Evolutionary conservation across 306 rosid genomes (phyloP).

Genomic region (Quercus glauca): DNA sequence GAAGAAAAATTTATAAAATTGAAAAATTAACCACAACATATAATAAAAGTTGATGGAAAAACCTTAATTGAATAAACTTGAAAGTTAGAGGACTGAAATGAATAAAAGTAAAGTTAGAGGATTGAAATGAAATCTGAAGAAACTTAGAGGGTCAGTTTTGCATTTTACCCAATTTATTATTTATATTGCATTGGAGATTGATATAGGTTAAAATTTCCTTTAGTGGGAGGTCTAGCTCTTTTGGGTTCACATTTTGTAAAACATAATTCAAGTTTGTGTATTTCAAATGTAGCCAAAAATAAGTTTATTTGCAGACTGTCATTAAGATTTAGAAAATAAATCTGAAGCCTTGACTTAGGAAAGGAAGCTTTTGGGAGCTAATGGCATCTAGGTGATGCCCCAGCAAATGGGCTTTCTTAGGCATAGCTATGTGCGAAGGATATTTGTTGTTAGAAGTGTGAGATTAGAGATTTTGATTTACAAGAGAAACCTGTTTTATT

Average conservation of each 20-base stretch:
- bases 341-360: not conserved
- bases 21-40: too few species aligned
- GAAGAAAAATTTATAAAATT: too few species aligned
- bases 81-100: too few species aligned
- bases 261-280: not conserved
- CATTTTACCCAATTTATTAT: not conserved
- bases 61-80: too few species aligned
- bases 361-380: not conserved
- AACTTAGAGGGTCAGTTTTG: too few species aligned
- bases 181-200: not conserved
- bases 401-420: too few species aligned
- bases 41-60: too few species aligned
- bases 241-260: not conserved
- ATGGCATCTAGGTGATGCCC: not conserved
- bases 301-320: not conserved
- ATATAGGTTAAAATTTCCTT: not conserved
- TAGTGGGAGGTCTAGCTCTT: not conserved
- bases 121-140: too few species aligned
- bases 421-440: not conserved
- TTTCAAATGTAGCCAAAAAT: not conserved
- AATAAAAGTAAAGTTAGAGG: too few species aligned
- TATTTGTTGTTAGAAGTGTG: not conserved
- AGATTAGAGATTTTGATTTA: not conserved
- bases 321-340: not conserved
- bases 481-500: not conserved